Percentiles rank a stretch among this genome's conserved stretches.
These are phyloP conservation scores for Macadamia tetraphylla DNA, from an alignment of 164 flowering plant species.

Conservation along the genomic window DNA sequence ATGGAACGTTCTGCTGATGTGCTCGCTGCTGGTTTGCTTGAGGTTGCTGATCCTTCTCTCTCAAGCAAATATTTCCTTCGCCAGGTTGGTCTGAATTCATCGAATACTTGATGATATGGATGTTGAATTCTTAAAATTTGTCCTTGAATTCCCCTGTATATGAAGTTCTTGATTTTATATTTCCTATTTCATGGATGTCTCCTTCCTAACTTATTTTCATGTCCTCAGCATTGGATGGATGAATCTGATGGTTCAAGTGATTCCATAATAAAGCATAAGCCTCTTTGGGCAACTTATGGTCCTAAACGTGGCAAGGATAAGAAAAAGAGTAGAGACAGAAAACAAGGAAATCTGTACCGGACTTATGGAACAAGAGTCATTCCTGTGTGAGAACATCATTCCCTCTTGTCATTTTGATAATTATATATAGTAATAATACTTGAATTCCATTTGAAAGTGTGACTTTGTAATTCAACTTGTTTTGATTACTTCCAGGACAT, in stretches of 20 bases:
- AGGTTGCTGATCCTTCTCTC: slow-evolving; percentile 86
- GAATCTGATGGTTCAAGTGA: slow-evolving; percentile 65
- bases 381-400: slow-evolving; percentile 73
- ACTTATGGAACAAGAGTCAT: slow-evolving; percentile 97
- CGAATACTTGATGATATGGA: background rate
- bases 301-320: slow-evolving; percentile 46
- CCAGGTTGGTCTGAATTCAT: slow-evolving; percentile 51
- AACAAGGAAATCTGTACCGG: slow-evolving; percentile 63
- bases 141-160: background rate
- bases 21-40: slow-evolving; percentile 96
- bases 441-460: too few relatives aligned
- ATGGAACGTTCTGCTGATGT: slow-evolving; percentile 98
- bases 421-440: too few relatives aligned
- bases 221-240: slow-evolving; percentile 71
- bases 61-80: slow-evolving; percentile 81
- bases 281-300: slow-evolving; percentile 74
- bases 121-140: background rate
- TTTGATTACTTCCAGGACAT: too few relatives aligned
- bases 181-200: background rate
- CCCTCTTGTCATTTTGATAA: background rate
- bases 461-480: too few relatives aligned
- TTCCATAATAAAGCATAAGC: slow-evolving; percentile 84
- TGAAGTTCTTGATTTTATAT: background rate
- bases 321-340: slow-evolving; percentile 41
- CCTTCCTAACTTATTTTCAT: slow-evolving; percentile 15